phyloP scores from a whole-genome alignment of 1,284 basidiomycete species.

The Austroboletus novae-zelandiae region DNA sequence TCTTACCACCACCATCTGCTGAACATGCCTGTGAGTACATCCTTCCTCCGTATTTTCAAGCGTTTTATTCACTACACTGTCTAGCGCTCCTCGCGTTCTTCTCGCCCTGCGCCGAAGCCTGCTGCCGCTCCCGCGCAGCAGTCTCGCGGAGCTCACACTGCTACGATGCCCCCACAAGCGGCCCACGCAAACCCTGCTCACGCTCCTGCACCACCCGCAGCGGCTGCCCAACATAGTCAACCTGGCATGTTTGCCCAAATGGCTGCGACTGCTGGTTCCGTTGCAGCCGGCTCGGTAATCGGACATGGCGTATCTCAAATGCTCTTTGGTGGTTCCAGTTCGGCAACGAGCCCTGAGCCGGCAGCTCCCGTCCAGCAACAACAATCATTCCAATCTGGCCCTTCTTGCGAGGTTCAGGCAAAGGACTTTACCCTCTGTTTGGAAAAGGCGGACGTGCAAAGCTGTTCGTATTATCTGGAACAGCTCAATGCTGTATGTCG shows the following conservation, averaged over 20 bases:
- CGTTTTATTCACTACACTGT: conserved; percentile 3
- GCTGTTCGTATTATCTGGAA: conserved; percentile 81
- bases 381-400: conserved; percentile 35
- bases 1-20: conserved; percentile 25
- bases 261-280: conserved; percentile 87
- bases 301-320: conserved; percentile 83
- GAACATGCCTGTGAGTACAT: conserved; percentile 61
- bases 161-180: conserved; percentile 31
- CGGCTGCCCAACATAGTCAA: conserved; percentile 31
- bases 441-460: conserved; percentile 71
- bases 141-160: conserved; percentile 31
- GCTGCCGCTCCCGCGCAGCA: conserved; percentile 41
- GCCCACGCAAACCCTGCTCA: conserved; percentile 43
- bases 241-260: conserved; percentile 78
- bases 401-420: conserved; percentile 69
- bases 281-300: conserved; percentile 80
- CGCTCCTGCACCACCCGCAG: conserved; percentile 37
- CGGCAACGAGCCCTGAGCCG: conserved; percentile 42
- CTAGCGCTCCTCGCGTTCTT: conserved; percentile 61
- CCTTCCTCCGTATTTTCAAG: neutral
- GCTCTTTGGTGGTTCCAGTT: conserved; percentile 69
- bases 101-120: conserved; percentile 58
- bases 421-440: conserved; percentile 79
- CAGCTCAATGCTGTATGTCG: conserved; percentile 75
- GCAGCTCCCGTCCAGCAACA: conserved; percentile 47